Base-by-base conservation (phyloP, 1,139 yeast species). In the Yarrowia galli region DNA sequence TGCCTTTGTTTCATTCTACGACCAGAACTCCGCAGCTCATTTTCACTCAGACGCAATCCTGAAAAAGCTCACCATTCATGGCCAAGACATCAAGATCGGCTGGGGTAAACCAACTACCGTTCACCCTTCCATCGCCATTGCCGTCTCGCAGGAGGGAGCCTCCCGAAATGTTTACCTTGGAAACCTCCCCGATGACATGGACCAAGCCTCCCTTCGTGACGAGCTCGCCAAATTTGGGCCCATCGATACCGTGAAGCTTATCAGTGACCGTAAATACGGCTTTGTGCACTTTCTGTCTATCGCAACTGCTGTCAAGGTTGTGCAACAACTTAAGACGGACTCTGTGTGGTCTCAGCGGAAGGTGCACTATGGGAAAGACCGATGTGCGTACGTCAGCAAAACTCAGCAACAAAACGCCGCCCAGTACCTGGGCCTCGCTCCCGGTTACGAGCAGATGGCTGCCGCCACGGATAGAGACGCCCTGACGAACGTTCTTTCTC, bases 381-480 rank as follows among this genome's bases (percentile, higher is more conserved):
- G 97, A 77, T 91, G 97, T 74, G 86, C 87, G 3, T 84, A 84
- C 75, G 91, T 93, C 67, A 92, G 98, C 46, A 92, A 91, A 78
- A 91, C 98, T 36, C 98, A 95, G 79, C 97, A 92, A 79, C 98
- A 93, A 76, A 92, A 93, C 77, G 98, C 98, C 25, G 97, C 98
- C 10, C 97, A 93, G 79, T 93, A 92, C 77, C 81, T 93, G 70
- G 98, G 98, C 1, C 84, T 92, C 72, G 92, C 93, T 51, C 96
- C 97, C 25, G 96, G 96, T 35, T 87, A 89, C 86, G 97, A 91
- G 75, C 92, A 90, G 75, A 82, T 91, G 69, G 88, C 88, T 35
- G 89, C 92, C 53, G 89, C 89, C 70, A 92, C 93, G 25, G 97
- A 92, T 77, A 81, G 91, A 67, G 91, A 87, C 72, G 83, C 63